Evolutionary conservation across 176 grass and related monocot species (phyloP).

Genomic region (Avena eriantha): DNA sequence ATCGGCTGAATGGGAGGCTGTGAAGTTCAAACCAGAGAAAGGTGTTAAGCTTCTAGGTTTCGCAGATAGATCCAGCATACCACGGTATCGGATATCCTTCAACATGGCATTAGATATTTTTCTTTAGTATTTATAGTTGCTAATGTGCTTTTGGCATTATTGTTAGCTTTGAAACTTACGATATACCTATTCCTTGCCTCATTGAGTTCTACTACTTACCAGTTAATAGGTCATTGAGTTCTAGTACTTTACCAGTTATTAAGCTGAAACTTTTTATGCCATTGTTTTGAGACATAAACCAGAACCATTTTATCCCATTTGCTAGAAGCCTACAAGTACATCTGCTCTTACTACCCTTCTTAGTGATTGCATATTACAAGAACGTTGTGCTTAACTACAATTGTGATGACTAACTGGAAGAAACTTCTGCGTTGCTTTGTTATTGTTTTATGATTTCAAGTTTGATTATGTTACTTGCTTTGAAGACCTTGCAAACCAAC

Average conservation of each 20-base stretch:
- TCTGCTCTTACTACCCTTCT: not conserved
- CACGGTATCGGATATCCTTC: constrained; percentile 56
- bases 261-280: not conserved
- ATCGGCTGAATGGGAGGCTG: constrained; percentile 77
- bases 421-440: constrained; percentile 10
- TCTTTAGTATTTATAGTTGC: constrained; percentile 28
- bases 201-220: constrained; percentile 8
- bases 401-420: not conserved
- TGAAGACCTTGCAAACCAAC: constrained; percentile 22
- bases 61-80: constrained; percentile 69
- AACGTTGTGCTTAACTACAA: not conserved
- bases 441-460: constrained; percentile 9
- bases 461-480: constrained; percentile 21
- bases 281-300: not conserved
- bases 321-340: not conserved
- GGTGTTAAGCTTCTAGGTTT: constrained; percentile 95
- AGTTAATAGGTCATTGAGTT: not conserved
- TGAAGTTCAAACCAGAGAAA: constrained; percentile 91
- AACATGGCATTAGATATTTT: constrained; percentile 25
- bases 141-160: constrained; percentile 23
- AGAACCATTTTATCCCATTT: not conserved
- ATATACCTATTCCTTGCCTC: constrained; percentile 16
- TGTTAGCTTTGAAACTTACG: constrained; percentile 1
- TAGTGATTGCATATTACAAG: constrained; percentile 11
- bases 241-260: constrained; percentile 30